Percentiles rank a stretch among this genome's conserved stretches.
Conservation (phyloP, 257 asterid genomes). For the Penstemon eatonii region DNA sequence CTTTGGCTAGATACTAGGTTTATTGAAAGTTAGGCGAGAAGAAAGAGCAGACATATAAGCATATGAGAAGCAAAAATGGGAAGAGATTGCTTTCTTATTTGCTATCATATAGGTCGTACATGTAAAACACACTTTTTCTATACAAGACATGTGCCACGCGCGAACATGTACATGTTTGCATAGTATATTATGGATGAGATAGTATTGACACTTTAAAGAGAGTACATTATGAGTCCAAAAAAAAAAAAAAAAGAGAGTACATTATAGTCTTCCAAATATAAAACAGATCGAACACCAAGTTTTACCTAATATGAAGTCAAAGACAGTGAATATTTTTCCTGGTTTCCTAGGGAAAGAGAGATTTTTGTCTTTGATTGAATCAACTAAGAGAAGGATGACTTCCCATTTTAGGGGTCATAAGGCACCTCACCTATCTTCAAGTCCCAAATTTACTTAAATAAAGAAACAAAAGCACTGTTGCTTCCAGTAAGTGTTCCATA, state of each 20-base stretch:
- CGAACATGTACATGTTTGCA: neutral
- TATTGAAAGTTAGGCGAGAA: too few species aligned
- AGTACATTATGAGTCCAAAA: too few species aligned
- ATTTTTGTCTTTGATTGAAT: neutral
- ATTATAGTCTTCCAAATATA: neutral
- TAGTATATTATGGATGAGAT: neutral
- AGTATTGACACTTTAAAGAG: neutral
- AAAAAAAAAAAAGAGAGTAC: too few species aligned
- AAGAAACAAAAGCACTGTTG: neutral
- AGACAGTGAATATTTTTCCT: neutral
- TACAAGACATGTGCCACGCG: too few species aligned
- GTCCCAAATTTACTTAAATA: too few species aligned
- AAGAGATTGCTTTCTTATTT: too few species aligned
- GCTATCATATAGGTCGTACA: neutral
- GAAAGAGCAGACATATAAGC: too few species aligned
- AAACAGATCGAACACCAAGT: neutral
- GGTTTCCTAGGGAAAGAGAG: neutral
- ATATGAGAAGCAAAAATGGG: too few species aligned
- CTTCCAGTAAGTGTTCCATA: too few species aligned
- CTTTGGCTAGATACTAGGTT: too few species aligned
- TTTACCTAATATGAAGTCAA: neutral
- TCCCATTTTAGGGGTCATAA: neutral
- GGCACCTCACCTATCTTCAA: neutral
- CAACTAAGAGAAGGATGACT: neutral
- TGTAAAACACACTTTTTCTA: neutral